Percentiles rank a stretch among this genome's conserved stretches.
These are phyloP conservation scores for Alectoria sarmentosa DNA, from an alignment of 495 filamentous ascomycete species.

Conservation along the genomic window DNA sequence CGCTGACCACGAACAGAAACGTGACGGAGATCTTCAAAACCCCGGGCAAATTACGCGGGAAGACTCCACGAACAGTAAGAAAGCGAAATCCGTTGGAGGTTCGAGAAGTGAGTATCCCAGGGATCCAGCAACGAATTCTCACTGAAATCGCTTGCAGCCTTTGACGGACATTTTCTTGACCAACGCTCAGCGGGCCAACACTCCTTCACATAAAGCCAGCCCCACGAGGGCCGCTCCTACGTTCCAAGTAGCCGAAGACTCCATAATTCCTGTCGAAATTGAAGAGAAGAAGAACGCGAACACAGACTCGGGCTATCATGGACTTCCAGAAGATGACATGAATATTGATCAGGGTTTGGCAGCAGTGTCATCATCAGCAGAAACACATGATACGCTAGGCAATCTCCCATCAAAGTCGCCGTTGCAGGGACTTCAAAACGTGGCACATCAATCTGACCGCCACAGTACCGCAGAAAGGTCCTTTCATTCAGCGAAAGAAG, in stretches of 20 bases:
- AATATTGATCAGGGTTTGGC: slow-evolving; percentile 31
- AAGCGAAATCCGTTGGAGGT: slow-evolving; percentile 58
- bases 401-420: slow-evolving; percentile 10
- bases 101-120: slow-evolving; percentile 53
- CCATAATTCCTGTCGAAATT: slow-evolving; percentile 1
- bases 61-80: slow-evolving; percentile 77
- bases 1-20: slow-evolving; percentile 35
- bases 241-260: slow-evolving; percentile 29
- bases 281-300: slow-evolving; percentile 34
- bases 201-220: slow-evolving; percentile 24
- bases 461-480: slow-evolving; percentile 51
- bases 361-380: slow-evolving; percentile 24
- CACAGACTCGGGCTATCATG: slow-evolving; percentile 79
- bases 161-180: slow-evolving; percentile 74
- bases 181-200: slow-evolving; percentile 30
- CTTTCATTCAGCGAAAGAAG: slow-evolving; percentile 64
- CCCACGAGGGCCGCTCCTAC: slow-evolving; percentile 25
- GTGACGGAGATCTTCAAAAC: slow-evolving; percentile 94
- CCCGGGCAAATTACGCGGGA: slow-evolving; percentile 86
- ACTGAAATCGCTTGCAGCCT: slow-evolving; percentile 47
- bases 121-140: neutral
- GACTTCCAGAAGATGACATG: slow-evolving; percentile 54
- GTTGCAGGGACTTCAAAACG: neutral
- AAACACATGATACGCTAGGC: slow-evolving; percentile 32
- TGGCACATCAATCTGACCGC: slow-evolving; percentile 32